Conservation (phyloP, 2,329 filamentous ascomycete species). For the Pseudogymnoascus sp. region DNA sequence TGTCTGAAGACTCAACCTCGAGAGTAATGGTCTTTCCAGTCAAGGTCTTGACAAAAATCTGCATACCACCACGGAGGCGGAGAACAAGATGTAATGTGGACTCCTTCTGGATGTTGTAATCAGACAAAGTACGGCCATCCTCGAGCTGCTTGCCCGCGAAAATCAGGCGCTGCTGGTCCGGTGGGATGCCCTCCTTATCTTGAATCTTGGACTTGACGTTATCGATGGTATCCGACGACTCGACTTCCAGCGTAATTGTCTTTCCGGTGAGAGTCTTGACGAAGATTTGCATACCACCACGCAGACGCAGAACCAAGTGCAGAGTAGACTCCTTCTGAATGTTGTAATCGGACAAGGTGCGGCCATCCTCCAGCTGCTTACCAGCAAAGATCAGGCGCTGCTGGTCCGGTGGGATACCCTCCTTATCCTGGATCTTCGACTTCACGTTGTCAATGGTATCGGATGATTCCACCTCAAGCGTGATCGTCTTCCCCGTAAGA, state of each 20-base stretch:
- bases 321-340: conserved; percentile 74
- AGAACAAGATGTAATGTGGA: conserved; percentile 64
- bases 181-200: conserved; percentile 64
- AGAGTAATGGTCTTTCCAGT: conserved; percentile 64
- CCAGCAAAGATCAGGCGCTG: conserved; percentile 64
- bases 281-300: conserved; percentile 68
- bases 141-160: conserved; percentile 66
- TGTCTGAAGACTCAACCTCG: conserved; percentile 60
- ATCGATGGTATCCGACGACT: conserved; percentile 61
- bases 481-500: conserved; percentile 62
- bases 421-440: conserved; percentile 64
- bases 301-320: conserved; percentile 62
- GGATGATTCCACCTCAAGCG: conserved; percentile 58
- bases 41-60: conserved; percentile 64
- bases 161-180: conserved; percentile 62
- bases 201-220: conserved; percentile 67
- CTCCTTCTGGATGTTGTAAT: conserved; percentile 83
- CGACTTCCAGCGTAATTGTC: conserved; percentile 63
- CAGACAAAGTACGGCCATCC: conserved; percentile 67
- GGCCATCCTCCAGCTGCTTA: conserved; percentile 67
- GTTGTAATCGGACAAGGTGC: conserved; percentile 80
- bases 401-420: conserved; percentile 63
- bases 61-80: conserved; percentile 66
- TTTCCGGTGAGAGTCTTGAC: conserved; percentile 65
- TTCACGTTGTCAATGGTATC: conserved; percentile 67